Evolutionary conservation across 495 filamentous ascomycete genomes (phyloP), one percentile per base, ranked within the genome.

Genomic region (Penicillium lagena): DNA sequence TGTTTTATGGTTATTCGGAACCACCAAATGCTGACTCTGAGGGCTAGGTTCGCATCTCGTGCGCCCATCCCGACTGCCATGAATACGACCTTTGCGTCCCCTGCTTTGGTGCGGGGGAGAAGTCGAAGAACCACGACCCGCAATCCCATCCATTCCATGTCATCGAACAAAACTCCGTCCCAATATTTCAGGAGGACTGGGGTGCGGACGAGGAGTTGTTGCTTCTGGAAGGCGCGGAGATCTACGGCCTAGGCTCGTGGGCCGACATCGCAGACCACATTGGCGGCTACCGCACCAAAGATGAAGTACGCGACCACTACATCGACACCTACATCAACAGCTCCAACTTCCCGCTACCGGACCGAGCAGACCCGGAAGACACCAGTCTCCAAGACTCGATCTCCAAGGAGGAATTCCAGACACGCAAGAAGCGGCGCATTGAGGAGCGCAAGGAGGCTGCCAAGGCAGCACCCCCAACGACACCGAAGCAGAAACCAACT

Each of bases 231-330:
- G 93, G 93, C 12, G 88, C 89, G n/a, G 94, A 99, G 62, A 95
- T 87, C 45, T 99, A 99, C 60, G 93, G 93, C 0, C 71, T 99
- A 37, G 93, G 93, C 7, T 96, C 90, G 6, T 99, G 93, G 93
- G 89, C 89, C 14, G 93, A 99, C 58, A 90, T 99, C 42, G 90
- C 93, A 30, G 90, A 99, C 56, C 93, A 99, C 60, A 96, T 99
- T 46, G 93, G 93, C 12, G 93, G 93, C 12, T 96, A 85, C 53
- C 83, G 93, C 36, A 81, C 79, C 45, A 99, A 95, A 61, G 91
- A 96, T 49, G 93, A 99, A 59, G 94, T 97, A 13, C 76, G 87
- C 29, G 83, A 95, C 45, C 93, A 99, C 54, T 99, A 97, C 55
- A 76, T 89, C 50, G 77, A 87, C 43, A 90, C 87, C 12, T 99